A percentile compares a stretch with the other conserved stretches of the same genome.
Evolutionary conservation across 1,139 yeast species (phyloP).

Genomic region (Magnusiomyces fungicola): DNA sequence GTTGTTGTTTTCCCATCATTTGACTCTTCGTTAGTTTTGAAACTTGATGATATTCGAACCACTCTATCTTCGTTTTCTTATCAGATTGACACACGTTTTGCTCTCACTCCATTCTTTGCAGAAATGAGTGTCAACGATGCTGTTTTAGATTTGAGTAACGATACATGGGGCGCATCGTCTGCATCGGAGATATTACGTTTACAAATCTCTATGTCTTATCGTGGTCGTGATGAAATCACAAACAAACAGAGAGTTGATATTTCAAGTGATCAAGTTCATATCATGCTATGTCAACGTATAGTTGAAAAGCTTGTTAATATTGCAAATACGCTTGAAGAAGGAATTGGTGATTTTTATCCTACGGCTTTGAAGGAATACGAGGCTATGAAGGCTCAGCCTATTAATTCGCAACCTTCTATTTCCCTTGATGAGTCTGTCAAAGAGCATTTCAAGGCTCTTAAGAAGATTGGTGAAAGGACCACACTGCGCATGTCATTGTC

Average conservation of each 20-base stretch:
- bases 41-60: constrained; percentile 8
- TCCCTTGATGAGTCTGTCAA: constrained; percentile 7
- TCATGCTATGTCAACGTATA: constrained; percentile 22
- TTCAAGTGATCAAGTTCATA: constrained; percentile 21
- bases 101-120: constrained; percentile 8
- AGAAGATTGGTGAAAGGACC: constrained; percentile 19
- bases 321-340: constrained; percentile 17
- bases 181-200: constrained; percentile 17
- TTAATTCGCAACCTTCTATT: not conserved
- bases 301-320: constrained; percentile 18
- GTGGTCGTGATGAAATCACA: constrained; percentile 10
- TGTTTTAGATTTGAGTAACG: constrained; percentile 11
- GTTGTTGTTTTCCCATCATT: constrained; percentile 13
- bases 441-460: constrained; percentile 11
- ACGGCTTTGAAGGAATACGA: not conserved
- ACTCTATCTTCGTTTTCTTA: constrained; percentile 8
- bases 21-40: constrained; percentile 12
- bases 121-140: constrained; percentile 11
- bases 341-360: constrained; percentile 10
- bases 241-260: constrained; percentile 18
- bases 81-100: constrained; percentile 6
- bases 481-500: constrained; percentile 55
- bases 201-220: constrained; percentile 9
- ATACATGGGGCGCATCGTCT: constrained; percentile 14
- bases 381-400: not conserved